phyloP scores from a whole-genome alignment of 441 rosid genomes.

The Codiaeum variegatum region DNA sequence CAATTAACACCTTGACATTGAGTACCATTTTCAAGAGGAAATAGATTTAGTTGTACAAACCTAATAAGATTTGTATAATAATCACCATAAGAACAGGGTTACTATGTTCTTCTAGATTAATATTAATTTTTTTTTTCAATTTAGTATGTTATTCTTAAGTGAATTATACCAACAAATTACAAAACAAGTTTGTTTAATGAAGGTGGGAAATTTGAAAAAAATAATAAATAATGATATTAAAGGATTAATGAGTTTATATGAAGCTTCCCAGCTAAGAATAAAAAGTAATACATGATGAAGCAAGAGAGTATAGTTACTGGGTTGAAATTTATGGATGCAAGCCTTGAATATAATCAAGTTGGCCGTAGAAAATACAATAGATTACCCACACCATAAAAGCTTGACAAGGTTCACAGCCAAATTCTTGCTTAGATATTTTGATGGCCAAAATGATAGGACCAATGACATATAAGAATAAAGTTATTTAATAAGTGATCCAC shows the following conservation, averaged over 20 bases:
- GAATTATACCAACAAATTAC: not conserved
- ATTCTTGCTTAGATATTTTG: slow-evolving; percentile 7
- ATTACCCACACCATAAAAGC: slow-evolving; percentile 46
- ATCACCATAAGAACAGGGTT: no score
- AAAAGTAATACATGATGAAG: slow-evolving; percentile 38
- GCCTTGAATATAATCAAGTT: slow-evolving; percentile 17
- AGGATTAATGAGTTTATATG: slow-evolving; percentile 39
- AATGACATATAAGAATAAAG: no score
- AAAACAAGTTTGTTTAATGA: slow-evolving; percentile 36
- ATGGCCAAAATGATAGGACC: slow-evolving; percentile 27
- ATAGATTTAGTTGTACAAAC: slow-evolving; percentile 34
- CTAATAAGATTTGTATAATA: no score
- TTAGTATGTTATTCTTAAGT: no score
- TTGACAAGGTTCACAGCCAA: slow-evolving; percentile 35
- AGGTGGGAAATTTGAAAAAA: slow-evolving; percentile 21
- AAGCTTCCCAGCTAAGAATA: slow-evolving; percentile 42
- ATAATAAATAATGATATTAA: slow-evolving; percentile 22
- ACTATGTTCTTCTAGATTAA: slow-evolving; percentile 6
- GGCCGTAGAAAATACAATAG: slow-evolving; percentile 25
- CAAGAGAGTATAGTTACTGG: slow-evolving; percentile 18
- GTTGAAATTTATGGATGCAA: slow-evolving; percentile 19
- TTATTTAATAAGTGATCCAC: no score
- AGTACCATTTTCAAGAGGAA: slow-evolving; percentile 41
- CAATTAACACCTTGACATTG: slow-evolving; percentile 46
- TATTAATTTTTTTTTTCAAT: not conserved